These are phyloP conservation scores for Fusarium avenaceum DNA, from an alignment of 2,329 filamentous ascomycete species.

Conservation along the genomic window DNA sequence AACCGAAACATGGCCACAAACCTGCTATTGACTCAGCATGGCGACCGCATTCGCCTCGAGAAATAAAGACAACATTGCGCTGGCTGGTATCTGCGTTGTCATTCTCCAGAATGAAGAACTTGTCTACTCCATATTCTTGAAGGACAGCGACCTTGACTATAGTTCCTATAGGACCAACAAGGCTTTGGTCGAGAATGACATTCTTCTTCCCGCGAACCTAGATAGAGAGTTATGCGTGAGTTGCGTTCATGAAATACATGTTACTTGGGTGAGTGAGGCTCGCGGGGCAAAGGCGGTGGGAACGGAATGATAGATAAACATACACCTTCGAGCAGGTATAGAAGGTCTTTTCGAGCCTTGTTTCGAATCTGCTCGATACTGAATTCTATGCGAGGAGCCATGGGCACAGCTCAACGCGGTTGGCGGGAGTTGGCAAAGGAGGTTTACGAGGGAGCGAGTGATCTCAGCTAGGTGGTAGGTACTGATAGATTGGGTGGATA, in stretches of 20 bases:
- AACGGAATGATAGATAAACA: slow-evolving; percentile 74
- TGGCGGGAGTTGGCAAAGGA: slow-evolving; percentile 20
- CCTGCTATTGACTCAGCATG: slow-evolving; percentile 90
- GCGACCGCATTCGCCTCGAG: slow-evolving; percentile 87
- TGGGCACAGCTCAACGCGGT: slow-evolving; percentile 62
- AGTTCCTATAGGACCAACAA: slow-evolving; percentile 89
- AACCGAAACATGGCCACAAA: slow-evolving; percentile 61
- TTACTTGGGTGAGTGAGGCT: slow-evolving; percentile 13
- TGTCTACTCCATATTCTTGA: slow-evolving; percentile 97
- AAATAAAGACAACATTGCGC: slow-evolving; percentile 94
- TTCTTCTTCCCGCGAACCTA: slow-evolving; percentile 99
- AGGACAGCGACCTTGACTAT: slow-evolving; percentile 96
- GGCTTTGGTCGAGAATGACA: slow-evolving; percentile 88
- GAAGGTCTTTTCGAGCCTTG: slow-evolving; percentile 87
- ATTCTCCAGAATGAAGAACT: slow-evolving; percentile 97
- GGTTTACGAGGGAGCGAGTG: slow-evolving; percentile 34
- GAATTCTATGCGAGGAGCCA: slow-evolving; percentile 79
- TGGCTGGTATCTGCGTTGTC: slow-evolving; percentile 94
- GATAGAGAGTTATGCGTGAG: slow-evolving; percentile 29
- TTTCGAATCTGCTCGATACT: slow-evolving; percentile 81
- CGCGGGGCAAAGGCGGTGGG: slow-evolving; percentile 30
- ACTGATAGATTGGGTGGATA: slow-evolving; percentile 12
- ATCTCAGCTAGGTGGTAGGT: slow-evolving; percentile 15
- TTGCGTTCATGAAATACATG: slow-evolving; percentile 6
- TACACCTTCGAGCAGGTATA: slow-evolving; percentile 95